Conservation (phyloP, 768 basidiomycete genomes). For the Lactifluus pinguis region DNA sequence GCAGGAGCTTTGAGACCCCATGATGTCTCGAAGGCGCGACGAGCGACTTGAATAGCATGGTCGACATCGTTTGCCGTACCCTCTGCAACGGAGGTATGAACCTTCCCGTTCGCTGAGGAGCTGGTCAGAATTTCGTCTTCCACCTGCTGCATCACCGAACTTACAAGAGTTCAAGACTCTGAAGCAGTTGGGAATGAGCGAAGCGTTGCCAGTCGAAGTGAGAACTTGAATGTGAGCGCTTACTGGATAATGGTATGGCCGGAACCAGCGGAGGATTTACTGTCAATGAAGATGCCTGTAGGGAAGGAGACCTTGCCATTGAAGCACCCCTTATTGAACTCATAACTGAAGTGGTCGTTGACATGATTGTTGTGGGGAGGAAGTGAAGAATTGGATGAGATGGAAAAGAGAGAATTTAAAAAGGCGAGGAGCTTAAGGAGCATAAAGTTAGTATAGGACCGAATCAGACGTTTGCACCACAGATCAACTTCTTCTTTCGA, state of each 20-base stretch:
- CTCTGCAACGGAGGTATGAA: slow-evolving; percentile 46
- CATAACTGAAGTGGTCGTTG: slow-evolving; percentile 35
- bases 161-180: slow-evolving; percentile 53
- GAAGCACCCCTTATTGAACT: slow-evolving; percentile 45
- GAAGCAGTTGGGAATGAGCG: background rate
- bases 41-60: slow-evolving; percentile 58
- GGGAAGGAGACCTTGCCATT: slow-evolving; percentile 46
- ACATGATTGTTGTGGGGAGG: slow-evolving; percentile 26
- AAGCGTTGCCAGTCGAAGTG: too few species aligned
- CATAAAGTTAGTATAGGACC: too few species aligned
- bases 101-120: slow-evolving; percentile 40
- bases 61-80: slow-evolving; percentile 69
- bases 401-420: too few species aligned
- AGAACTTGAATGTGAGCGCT: background rate
- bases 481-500: too few species aligned
- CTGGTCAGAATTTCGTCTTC: background rate
- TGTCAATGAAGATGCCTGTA: slow-evolving; percentile 67
- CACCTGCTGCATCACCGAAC: background rate
- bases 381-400: too few species aligned
- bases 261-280: slow-evolving; percentile 56
- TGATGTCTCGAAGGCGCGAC: slow-evolving; percentile 48
- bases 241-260: slow-evolving; percentile 56
- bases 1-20: slow-evolving; percentile 67
- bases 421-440: too few species aligned
- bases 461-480: too few species aligned